Evolutionary conservation across 805 yeast genomes (phyloP).

Genomic region (Debaryomyces prosopidis): DNA sequence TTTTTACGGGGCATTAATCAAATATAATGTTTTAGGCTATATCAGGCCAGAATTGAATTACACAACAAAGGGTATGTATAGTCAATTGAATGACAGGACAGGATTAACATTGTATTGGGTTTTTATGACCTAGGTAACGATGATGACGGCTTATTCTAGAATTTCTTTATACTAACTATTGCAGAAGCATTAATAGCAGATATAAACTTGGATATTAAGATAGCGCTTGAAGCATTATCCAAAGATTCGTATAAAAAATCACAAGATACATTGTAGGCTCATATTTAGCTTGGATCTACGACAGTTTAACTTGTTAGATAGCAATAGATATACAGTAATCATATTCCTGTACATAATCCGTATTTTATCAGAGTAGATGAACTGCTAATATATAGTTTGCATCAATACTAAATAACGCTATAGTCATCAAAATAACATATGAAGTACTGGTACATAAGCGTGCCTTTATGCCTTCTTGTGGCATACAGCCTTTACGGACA

Average conservation of each 20-base stretch:
- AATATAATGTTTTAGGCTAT: constrained; percentile 77
- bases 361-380: too few relatives aligned
- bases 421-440: not conserved
- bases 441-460: not conserved
- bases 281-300: too few relatives aligned
- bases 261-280: not conserved
- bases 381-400: too few relatives aligned
- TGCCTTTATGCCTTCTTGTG: not conserved
- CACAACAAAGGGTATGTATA: constrained; percentile 55
- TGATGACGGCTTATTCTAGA: not conserved
- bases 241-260: constrained; percentile 15
- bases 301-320: too few relatives aligned
- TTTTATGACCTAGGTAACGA: too few relatives aligned
- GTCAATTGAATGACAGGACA: too few relatives aligned
- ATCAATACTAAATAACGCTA: too few relatives aligned
- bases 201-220: constrained; percentile 74
- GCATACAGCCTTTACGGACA: not conserved
- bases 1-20: constrained; percentile 82
- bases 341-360: too few relatives aligned
- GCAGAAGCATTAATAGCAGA: constrained; percentile 81
- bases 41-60: constrained; percentile 89
- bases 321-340: too few relatives aligned
- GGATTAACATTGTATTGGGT: too few relatives aligned
- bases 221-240: constrained; percentile 54
- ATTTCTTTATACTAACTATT: constrained; percentile 17